Conservation (phyloP, 1,284 basidiomycete species). For the Cryptococcus wingfieldii region DNA sequence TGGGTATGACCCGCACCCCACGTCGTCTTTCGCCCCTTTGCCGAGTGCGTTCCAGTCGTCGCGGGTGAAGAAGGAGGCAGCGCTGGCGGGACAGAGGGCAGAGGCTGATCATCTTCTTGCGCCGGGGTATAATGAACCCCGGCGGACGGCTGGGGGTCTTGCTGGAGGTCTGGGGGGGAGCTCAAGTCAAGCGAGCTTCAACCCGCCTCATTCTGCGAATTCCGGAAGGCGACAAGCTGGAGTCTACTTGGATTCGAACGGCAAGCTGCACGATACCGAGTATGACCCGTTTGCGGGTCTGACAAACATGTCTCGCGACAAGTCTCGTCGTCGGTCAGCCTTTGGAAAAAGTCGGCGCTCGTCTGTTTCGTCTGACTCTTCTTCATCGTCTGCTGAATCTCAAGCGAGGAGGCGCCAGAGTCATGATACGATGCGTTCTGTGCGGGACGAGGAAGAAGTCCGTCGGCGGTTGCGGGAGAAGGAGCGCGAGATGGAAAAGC, state of each 20-base stretch:
- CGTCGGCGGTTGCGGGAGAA: conserved; percentile 27
- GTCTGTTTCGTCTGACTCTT: conserved; percentile 17
- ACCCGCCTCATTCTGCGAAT: not conserved
- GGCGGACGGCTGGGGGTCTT: conserved; percentile 26
- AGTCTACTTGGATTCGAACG: conserved; percentile 44
- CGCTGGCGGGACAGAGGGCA: conserved; percentile 34
- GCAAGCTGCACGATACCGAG: conserved; percentile 47
- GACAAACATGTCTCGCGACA: conserved; percentile 36
- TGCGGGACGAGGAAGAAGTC: conserved; percentile 34
- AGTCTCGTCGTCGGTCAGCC: conserved; percentile 37
- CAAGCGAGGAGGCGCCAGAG: conserved; percentile 3
- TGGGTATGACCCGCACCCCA: conserved; percentile 36
- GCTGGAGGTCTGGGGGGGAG: conserved; percentile 18
- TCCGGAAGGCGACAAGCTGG: conserved; percentile 18
- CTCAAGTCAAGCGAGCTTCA: conserved; percentile 21
- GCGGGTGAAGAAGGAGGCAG: conserved; percentile 33
- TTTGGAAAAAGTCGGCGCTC: conserved; percentile 38
- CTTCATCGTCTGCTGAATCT: conserved; percentile 14
- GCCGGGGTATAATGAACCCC: conserved; percentile 30
- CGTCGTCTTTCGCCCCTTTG: conserved; percentile 35
- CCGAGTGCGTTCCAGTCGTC: conserved; percentile 38
- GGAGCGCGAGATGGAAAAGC: conserved; percentile 25
- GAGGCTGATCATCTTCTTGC: conserved; percentile 45
- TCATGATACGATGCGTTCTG: not conserved
- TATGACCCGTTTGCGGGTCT: conserved; percentile 48